phyloP scores from a whole-genome alignment of 179 eudicot genomes.

The Corrigiola litoralis region DNA sequence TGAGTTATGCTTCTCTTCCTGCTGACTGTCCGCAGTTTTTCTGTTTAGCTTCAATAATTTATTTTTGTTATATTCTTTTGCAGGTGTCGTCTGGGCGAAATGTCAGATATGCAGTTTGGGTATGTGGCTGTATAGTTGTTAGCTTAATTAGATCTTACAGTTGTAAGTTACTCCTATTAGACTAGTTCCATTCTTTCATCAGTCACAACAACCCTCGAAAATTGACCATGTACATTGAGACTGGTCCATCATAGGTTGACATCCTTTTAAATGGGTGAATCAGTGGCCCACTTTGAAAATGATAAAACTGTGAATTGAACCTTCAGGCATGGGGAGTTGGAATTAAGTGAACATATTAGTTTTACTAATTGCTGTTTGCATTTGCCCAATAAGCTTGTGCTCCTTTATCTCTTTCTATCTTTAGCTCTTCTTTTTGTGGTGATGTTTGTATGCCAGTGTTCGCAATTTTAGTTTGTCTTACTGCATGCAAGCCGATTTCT shows the following conservation, averaged over 20 bases:
- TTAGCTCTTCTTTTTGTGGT: neutral
- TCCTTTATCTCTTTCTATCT: neutral
- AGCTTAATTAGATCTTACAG: conserved; percentile 16
- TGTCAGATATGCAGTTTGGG: conserved; percentile 13
- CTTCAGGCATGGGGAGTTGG: conserved; percentile 9
- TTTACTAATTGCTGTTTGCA: neutral
- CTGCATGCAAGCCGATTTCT: too few relatives aligned
- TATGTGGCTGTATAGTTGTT: conserved; percentile 22
- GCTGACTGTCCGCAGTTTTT: neutral
- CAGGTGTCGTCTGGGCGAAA: conserved; percentile 11
- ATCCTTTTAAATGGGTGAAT: conserved; percentile 17
- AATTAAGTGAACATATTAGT: conserved; percentile 10
- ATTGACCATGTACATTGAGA: conserved; percentile 9
- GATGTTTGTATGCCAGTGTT: neutral
- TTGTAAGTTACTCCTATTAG: conserved; percentile 26
- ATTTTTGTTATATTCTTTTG: neutral
- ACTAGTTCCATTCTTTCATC: conserved; percentile 18
- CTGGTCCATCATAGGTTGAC: neutral
- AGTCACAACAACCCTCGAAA: conserved; percentile 10
- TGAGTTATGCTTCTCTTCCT: conserved; percentile 25
- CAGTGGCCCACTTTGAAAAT: neutral
- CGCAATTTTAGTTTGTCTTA: too few relatives aligned
- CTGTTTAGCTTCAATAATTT: neutral
- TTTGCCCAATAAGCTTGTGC: neutral
- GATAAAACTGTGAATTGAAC: neutral